Base-by-base conservation (phyloP, 805 yeast species). In the Priceomyces haplophilus region DNA sequence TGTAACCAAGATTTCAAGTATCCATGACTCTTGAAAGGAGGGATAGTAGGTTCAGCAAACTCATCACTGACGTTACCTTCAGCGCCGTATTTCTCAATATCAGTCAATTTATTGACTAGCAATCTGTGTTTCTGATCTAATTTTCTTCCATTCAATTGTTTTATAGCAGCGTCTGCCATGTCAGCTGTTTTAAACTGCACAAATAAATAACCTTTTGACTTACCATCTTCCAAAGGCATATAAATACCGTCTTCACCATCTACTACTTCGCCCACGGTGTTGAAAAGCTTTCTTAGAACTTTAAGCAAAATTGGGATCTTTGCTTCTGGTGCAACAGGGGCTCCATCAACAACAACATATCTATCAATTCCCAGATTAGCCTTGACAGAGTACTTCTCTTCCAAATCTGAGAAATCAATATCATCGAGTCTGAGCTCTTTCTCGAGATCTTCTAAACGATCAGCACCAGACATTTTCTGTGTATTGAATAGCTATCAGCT, bases 91-190 rank as follows among this genome's bases (percentile, higher is more conserved):
- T 81, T 84, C 62, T 87, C 96, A 55, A 90, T 78, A 56, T 90
- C 97, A 29, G 80, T 67, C 59, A 93, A 75, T 58, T 78, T 82
- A 76, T 91, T 93, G 50, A 91, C 86, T 52, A 79, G 77, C 57
- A 93, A 74, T 56, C 95, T 82, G 72, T 93, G 99, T 65, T 88
- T 90, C 51, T 86, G 85, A 71, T 93, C 99, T 58, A 93, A 78
- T 64, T 89, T 89, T 74, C 89, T 90, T 56, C 89, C 87, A 67
- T 91, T 83, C 62, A 87, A 79, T 49, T 79, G 78, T 61, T 80
- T 83, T 56, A 90, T 83, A 37, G 96, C 96, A 46, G 81, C 80
- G 42, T 75, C 81, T 38, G 93, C 97, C 61, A 73, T 75, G 39
- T 76, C 78, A 2, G 78, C 71, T 36, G 78, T 72, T 51, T 76